Evolutionary conservation across 768 basidiomycete species (phyloP), one percentile per base, ranked within the genome.

Genomic region (Lentinula aciculospora): DNA sequence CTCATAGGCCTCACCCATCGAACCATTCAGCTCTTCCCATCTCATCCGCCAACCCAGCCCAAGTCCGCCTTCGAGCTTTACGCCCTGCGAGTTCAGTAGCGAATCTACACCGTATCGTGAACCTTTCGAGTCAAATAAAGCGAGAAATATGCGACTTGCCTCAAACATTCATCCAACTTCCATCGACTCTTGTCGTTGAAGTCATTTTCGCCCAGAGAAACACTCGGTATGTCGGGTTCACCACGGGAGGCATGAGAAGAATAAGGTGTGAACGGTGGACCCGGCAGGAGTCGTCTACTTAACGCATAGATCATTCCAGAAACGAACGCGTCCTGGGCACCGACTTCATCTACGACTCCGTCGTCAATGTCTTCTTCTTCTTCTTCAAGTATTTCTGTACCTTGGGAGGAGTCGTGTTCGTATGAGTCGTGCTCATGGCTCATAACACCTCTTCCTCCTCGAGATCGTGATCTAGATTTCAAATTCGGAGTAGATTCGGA

Each of bases 231-330:
- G n/a, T 65, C 50, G 54, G 74, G 72, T 48, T 75, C 76, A 23
- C 74, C 77, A 57, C 65, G 69, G 63, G 76, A 70, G 1, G 77
- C n/a, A n/a, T n/a, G n/a, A n/a, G n/a, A n/a, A n/a, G n/a, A n/a
- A n/a, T n/a, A 76, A 25, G 85, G 88, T 8, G 83, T 84, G 68
- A 89, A 93, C n/a, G 89, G 92, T 8, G 80, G 70, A 0, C 92
- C 89, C 31, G 91, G 91, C 47, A 85, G 71, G 53, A 91, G 72
- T 45, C 83, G 77, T 62, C 89, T 73, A 56, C 85, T 91, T 62
- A 94, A 67, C 0, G 90, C 83, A 68, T 83, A 93, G 56, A 94
- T 88, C 89, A 94, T 92, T 7, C 90, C 92, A 0, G 88, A 85
- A n/a, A 91, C 81, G 63, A 92, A 92, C 3, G 89, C 90, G 58